Evolutionary conservation across 2,329 filamentous ascomycete species (phyloP).

Genomic region (Teratosphaeria gauchensis): DNA sequence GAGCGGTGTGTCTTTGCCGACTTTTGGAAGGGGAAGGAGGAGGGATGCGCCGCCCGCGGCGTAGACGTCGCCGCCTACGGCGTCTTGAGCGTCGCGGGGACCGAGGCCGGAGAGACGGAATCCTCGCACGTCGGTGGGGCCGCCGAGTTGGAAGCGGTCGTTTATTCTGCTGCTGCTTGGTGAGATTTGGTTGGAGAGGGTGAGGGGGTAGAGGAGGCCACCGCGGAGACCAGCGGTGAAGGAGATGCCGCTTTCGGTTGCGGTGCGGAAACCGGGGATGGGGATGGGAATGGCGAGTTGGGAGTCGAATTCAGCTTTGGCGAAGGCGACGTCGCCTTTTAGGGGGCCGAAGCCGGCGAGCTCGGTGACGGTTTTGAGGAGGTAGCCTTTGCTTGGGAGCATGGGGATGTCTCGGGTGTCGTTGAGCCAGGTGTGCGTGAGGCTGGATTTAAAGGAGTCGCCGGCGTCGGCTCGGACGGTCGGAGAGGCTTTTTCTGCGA

Average conservation of each 20-base stretch:
- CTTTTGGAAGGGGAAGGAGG: slow-evolving; percentile 71
- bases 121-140: slow-evolving; percentile 86
- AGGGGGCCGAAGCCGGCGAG: slow-evolving; percentile 80
- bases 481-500: slow-evolving; percentile 66
- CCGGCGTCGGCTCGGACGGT: slow-evolving; percentile 78
- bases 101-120: slow-evolving; percentile 86
- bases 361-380: slow-evolving; percentile 68
- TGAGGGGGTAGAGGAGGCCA: slow-evolving; percentile 74
- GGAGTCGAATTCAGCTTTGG: slow-evolving; percentile 79
- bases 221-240: slow-evolving; percentile 73
- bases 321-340: slow-evolving; percentile 84
- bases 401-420: slow-evolving; percentile 79
- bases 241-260: slow-evolving; percentile 59
- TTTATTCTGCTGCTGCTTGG: slow-evolving; percentile 70
- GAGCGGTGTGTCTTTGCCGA: slow-evolving; percentile 73
- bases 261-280: slow-evolving; percentile 56
- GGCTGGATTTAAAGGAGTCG: slow-evolving; percentile 78
- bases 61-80: slow-evolving; percentile 84
- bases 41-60: slow-evolving; percentile 81
- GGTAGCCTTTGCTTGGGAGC: slow-evolving; percentile 72
- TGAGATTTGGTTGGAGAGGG: slow-evolving; percentile 46
- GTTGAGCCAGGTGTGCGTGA: slow-evolving; percentile 70
- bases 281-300: slow-evolving; percentile 65
- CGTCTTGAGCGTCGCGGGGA: slow-evolving; percentile 74
- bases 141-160: slow-evolving; percentile 90